phyloP scores from a whole-genome alignment of 768 basidiomycete species.

The Agrocybe praecox region DNA sequence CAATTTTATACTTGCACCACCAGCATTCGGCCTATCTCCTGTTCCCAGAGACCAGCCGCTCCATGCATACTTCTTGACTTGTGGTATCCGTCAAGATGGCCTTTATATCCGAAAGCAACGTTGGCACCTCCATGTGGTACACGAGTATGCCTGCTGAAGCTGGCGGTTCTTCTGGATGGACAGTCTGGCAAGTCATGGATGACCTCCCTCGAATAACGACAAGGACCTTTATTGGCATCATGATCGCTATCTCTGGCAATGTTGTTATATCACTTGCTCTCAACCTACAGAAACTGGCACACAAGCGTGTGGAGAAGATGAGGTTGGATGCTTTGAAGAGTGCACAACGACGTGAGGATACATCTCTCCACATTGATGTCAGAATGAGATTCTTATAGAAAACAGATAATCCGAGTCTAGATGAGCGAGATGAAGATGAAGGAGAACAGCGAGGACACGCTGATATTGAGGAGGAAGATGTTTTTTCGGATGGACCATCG shows the following conservation, averaged over 20 bases:
- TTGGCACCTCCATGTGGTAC: background rate
- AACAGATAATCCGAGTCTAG: constrained; percentile 18
- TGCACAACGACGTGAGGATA: constrained; percentile 12
- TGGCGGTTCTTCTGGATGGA: constrained; percentile 5
- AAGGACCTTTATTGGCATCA: constrained; percentile 73
- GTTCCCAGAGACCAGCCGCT: background rate
- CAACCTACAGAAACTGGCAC: constrained; percentile 92
- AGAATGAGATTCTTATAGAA: constrained; percentile 2
- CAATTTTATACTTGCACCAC: constrained; percentile 4
- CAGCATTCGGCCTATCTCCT: background rate
- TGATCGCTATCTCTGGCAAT: constrained; percentile 82
- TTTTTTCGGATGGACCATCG: constrained; percentile 12
- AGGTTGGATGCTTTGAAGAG: constrained; percentile 18
- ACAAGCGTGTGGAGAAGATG: constrained; percentile 61
- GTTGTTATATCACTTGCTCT: constrained; percentile 88
- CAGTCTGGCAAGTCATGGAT: constrained; percentile 22
- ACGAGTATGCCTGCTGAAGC: constrained; percentile 1
- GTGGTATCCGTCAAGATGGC: background rate
- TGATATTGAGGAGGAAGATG: constrained; percentile 11
- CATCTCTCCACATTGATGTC: background rate
- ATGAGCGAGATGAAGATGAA: constrained; percentile 29
- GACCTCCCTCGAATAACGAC: constrained; percentile 58
- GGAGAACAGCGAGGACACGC: constrained; percentile 1
- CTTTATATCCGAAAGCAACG: background rate
- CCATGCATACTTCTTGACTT: background rate